Evolutionary conservation across 306 rosid species (phyloP), one percentile per base, ranked within the genome.

Genomic region (Corylus avellana): DNA sequence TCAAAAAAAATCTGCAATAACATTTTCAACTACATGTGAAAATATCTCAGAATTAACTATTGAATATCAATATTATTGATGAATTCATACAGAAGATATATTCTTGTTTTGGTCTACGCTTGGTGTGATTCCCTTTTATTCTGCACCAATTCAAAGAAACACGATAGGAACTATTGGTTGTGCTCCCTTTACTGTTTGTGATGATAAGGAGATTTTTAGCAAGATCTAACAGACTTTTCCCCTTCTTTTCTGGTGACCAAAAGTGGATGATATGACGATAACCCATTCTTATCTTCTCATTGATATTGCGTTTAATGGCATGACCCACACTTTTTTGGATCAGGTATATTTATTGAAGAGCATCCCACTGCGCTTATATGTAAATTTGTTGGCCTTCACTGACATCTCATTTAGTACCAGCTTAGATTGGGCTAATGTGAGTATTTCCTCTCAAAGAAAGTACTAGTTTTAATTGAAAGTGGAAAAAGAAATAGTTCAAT

Each of bases 321-420:
- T 29, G 14, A 70, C 3, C 59, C 42, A 20, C 72, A 22, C 84
- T 72, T 17, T 77, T 42, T 76, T 76, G 75, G 80, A 72, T 73
- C 87, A 94, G 98, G 97, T 87, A 48, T 85, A 70, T 86, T 49
- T 94, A 77, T 79, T 94, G 86, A 92, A 94, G 88, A 94, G 95
- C 74, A 27, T 84, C 76, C 97, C 94, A 0, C 77, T 92, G 84
- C 95, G 95, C 54, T 35, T 91, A 62, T 90, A 86, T 79, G 97
- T 81, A 70, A 92, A 79, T 83, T 59, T 85, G 71, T 72, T 94
- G 86, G 53, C 76, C 80, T 90, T 86, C 88, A 81, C 71, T 20
- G 82, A 73, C 37, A 79, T 89, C 67, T 76, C 97, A 25, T 83
- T 94, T 74, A 46, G 77, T 74, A 80, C 84, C 77, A 49, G 82